Conservation (phyloP, 2,329 filamentous ascomycete genomes). For the Aspergillus sp. region DNA sequence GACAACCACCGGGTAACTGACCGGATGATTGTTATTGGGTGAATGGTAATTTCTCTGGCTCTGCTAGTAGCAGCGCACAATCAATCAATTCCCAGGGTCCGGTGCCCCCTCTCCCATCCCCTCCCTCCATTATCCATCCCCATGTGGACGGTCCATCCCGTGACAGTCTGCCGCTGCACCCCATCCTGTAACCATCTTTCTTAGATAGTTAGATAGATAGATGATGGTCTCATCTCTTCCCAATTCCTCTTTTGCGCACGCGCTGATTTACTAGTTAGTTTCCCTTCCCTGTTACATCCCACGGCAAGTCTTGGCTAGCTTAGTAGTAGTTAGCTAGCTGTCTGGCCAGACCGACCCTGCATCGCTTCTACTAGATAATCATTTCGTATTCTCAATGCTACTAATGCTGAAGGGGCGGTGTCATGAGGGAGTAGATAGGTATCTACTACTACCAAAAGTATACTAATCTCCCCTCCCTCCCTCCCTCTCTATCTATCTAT, state of each 20-base stretch:
- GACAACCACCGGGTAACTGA: not conserved
- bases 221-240: too few species aligned
- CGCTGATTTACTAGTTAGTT: too few species aligned
- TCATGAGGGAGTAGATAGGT: not conserved
- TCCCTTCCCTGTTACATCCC: not conserved
- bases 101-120: not conserved
- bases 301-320: not conserved
- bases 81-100: constrained; percentile 1
- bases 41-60: not conserved
- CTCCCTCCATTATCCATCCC: not conserved
- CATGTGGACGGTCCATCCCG: constrained; percentile 14
- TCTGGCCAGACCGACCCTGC: not conserved
- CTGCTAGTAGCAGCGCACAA: too few species aligned
- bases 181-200: not conserved
- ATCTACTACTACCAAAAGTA: not conserved
- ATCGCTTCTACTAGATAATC: not conserved
- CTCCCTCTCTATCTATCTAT: too few species aligned
- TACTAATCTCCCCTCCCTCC: not conserved
- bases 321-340: not conserved
- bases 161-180: constrained; percentile 12
- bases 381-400: not conserved
- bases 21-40: not conserved
- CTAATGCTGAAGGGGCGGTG: too few species aligned
- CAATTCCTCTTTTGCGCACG: too few species aligned
- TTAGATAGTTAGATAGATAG: too few species aligned